Base-by-base conservation (phyloP, 495 filamentous ascomycete species). In the Tuber microsphaerosporum region DNA sequence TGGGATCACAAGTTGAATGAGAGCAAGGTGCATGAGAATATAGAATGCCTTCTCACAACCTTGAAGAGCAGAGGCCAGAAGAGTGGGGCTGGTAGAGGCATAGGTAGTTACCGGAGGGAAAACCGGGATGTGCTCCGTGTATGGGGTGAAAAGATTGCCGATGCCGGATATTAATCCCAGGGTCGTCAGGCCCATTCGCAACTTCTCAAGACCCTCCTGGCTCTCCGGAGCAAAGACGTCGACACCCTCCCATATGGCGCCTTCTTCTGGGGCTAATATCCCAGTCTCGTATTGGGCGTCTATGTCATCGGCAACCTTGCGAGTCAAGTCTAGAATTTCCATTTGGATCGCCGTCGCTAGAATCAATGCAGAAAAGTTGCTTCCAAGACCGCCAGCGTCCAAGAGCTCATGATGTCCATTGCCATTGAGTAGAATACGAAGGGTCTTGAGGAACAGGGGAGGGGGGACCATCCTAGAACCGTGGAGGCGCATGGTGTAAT, bases 21-120 rank as follows among this genome's bases (percentile, higher is more conserved):
- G 76, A 6, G 79, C 79, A 31, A 81, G 75, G 69, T 81, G 79
- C 75, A 81, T 81, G 71, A 79, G 77, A 44, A 81, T 51, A 51
- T 81, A 81, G 42, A 81, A 81, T 37, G 75, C 73, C 45, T 80
- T 81, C 44, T 77, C 80, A 20, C 80, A 81, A 65, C 80, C 80
- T 48, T 81, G 74, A 22, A 81, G 75, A 51, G 71, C 75, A 71
- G 77, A 76, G 56, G 41, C 45, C 8, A 71, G 75, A 44, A 70
- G n/a, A 81, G 76, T 56, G 43, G 61, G 56, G 75, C 75, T 43
- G 17, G 71, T 72, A 39, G 76, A 69, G 69, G 44, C 72, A 79
- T 78, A 46, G 69, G 76, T 42, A 39, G 70, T 42, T 41, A 73
- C 70, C 16, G 56, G 56, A 65, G 56, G 56, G 56, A 65, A 65